Evolutionary conservation across 2,329 filamentous ascomycete genomes (phyloP).

Genomic region (Teratosphaeriaceae sp.): DNA sequence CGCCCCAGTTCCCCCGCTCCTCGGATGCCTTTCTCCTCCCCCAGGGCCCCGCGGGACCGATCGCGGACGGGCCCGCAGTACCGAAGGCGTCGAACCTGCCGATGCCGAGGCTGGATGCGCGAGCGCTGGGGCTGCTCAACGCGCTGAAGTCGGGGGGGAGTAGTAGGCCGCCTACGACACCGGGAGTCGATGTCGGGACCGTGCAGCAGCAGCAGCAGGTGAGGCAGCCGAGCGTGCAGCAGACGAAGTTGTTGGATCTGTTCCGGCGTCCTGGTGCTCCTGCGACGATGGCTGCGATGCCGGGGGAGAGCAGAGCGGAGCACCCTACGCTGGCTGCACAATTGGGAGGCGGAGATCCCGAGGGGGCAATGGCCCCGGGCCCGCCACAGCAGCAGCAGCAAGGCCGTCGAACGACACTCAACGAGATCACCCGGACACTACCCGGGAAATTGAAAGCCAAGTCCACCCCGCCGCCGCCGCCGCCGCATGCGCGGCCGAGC

Average conservation of each 20-base stretch:
- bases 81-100: conserved; percentile 54
- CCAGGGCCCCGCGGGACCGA: conserved; percentile 32
- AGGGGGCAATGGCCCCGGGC: too few species aligned
- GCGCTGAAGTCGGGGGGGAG: conserved; percentile 43
- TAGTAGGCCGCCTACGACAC: neutral
- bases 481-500: conserved; percentile 3
- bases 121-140: conserved; percentile 52
- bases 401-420: conserved; percentile 19
- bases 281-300: conserved; percentile 2
- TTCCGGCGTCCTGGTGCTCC: conserved; percentile 31
- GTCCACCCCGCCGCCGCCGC: conserved; percentile 4
- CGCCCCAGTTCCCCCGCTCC: neutral
- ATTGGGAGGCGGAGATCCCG: neutral
- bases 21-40: conserved; percentile 3
- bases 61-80: conserved; percentile 34
- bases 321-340: conserved; percentile 8
- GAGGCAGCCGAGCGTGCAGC: conserved; percentile 26
- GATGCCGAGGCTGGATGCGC: conserved; percentile 50
- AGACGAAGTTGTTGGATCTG: conserved; percentile 40
- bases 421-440: conserved; percentile 29
- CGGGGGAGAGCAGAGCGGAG: conserved; percentile 9
- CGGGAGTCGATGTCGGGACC: neutral
- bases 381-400: too few species aligned
- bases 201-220: conserved; percentile 7
- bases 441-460: conserved; percentile 17